phyloP scores from a whole-genome alignment of 208 protist species.

The Crithidia bombi region DNA sequence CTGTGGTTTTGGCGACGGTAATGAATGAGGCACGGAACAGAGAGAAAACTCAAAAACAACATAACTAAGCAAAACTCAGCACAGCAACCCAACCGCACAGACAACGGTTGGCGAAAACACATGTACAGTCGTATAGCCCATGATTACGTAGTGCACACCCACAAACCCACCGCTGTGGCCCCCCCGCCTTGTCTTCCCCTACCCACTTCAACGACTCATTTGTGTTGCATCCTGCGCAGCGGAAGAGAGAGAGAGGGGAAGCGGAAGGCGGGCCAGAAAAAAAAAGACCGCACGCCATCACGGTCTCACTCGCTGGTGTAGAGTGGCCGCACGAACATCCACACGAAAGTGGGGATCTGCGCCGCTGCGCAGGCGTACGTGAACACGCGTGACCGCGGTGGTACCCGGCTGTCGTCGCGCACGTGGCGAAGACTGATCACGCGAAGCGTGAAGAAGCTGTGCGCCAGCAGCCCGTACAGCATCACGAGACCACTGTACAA shows the following conservation, averaged over 20 bases:
- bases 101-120: background rate
- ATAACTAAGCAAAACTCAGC: too few relatives aligned
- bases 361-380: constrained; percentile 44
- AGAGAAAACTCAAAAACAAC: background rate
- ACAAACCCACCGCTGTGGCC: too few relatives aligned
- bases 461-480: constrained; percentile 53
- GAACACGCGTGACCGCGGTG: constrained; percentile 51
- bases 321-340: constrained; percentile 57
- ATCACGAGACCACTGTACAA: constrained; percentile 34
- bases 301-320: background rate
- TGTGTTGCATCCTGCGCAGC: too few relatives aligned
- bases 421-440: constrained; percentile 38
- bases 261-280: too few relatives aligned
- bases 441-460: constrained; percentile 54
- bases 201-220: too few relatives aligned
- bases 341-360: constrained; percentile 61
- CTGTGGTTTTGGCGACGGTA: too few relatives aligned
- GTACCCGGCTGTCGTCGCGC: constrained; percentile 45
- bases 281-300: background rate
- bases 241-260: background rate
- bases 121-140: too few relatives aligned
- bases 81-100: too few relatives aligned
- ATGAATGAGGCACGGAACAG: background rate
- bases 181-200: background rate
- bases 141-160: too few relatives aligned